phyloP scores from a whole-genome alignment of 306 rosid species.

The Pueraria montana region DNA sequence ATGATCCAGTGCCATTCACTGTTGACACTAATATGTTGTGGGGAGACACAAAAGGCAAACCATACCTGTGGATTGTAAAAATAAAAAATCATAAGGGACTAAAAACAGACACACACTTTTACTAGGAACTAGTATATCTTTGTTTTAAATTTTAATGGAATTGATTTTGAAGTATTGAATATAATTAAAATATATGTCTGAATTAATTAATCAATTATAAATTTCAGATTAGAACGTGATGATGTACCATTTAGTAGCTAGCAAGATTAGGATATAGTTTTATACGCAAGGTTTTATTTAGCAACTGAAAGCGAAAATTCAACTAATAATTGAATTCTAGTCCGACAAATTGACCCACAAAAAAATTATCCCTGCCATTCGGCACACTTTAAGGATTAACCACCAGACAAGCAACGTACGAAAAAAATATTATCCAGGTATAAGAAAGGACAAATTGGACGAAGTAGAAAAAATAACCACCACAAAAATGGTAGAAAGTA shows the following conservation, averaged over 20 bases:
- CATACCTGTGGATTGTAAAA: constrained; percentile 68
- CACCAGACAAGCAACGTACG: background rate
- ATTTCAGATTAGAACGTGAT: background rate
- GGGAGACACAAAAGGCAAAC: constrained; percentile 86
- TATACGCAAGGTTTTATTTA: background rate
- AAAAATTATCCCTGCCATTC: background rate
- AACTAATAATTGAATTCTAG: background rate
- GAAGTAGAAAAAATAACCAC: background rate
- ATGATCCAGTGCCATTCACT: constrained; percentile 80
- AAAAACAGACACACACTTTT: background rate
- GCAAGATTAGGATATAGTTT: constrained; percentile 15
- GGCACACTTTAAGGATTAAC: constrained; percentile 12
- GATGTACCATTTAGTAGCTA: background rate
- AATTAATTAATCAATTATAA: background rate
- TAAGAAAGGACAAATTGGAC: background rate
- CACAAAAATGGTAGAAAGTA: constrained; percentile 19
- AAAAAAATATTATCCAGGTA: background rate
- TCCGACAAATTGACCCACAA: constrained; percentile 20
- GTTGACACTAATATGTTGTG: constrained; percentile 84
- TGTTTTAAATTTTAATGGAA: background rate
- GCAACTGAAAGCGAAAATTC: background rate
- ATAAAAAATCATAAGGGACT: background rate
- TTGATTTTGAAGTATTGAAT: background rate
- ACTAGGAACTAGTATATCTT: background rate
- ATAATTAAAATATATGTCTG: background rate